These are phyloP conservation scores for Sporothrix protearum DNA, from an alignment of 2,329 filamentous ascomycete species.

Conservation along the genomic window DNA sequence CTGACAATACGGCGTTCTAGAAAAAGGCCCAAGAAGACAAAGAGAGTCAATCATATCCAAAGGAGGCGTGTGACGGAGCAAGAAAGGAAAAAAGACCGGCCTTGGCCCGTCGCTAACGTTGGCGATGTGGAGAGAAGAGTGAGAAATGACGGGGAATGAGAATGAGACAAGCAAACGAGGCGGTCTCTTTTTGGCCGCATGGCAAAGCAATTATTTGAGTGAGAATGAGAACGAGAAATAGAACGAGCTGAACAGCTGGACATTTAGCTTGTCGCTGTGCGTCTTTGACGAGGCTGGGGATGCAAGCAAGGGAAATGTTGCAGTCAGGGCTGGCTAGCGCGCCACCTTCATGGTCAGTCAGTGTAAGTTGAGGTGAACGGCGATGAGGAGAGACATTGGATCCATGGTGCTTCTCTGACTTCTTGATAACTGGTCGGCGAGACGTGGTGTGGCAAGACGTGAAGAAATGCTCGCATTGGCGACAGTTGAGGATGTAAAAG, in stretches of 20 bases:
- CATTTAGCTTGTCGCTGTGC: background rate
- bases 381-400: background rate
- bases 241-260: background rate
- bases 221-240: background rate
- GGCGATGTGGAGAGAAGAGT: background rate
- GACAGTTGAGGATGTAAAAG: background rate
- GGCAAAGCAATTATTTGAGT: background rate
- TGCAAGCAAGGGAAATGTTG: background rate
- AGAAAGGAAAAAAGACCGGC: background rate
- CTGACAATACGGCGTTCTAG: background rate
- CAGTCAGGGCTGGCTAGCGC: background rate
- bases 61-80: background rate
- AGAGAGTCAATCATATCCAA: background rate
- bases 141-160: background rate
- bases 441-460: background rate
- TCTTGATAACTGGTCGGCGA: background rate
- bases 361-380: background rate
- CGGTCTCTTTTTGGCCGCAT: background rate
- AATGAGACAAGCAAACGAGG: background rate
- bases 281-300: constrained; percentile 3
- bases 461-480: background rate
- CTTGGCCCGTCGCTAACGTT: constrained; percentile 1
- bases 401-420: background rate
- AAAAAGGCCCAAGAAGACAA: background rate
- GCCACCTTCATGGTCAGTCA: background rate